A percentile compares a stretch with the other conserved stretches of the same genome.
Evolutionary conservation across 2,329 filamentous ascomycete genomes (phyloP).

Genomic region (Aspergillus calidoustus): DNA sequence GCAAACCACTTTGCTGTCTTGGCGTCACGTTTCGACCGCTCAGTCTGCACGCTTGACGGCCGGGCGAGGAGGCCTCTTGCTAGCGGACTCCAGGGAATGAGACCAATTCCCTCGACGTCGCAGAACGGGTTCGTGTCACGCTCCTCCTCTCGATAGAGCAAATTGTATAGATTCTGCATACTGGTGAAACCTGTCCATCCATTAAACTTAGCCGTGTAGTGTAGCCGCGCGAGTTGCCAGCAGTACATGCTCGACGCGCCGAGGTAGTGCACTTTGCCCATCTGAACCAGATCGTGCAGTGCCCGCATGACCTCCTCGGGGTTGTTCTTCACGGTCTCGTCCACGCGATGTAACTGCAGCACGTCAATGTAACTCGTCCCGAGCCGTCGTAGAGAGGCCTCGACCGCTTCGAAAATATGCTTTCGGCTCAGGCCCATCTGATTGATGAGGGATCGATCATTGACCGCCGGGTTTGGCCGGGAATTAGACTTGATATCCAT

Average conservation of each 20-base stretch:
- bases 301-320: slow-evolving; percentile 66
- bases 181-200: slow-evolving; percentile 64
- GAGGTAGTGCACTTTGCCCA: slow-evolving; percentile 61
- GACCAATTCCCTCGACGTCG: slow-evolving; percentile 23
- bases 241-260: slow-evolving; percentile 37
- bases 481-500: slow-evolving; percentile 20
- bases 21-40: slow-evolving; percentile 1
- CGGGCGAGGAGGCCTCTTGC: slow-evolving; percentile 37
- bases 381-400: slow-evolving; percentile 49
- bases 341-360: slow-evolving; percentile 65
- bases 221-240: slow-evolving; percentile 46
- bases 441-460: slow-evolving; percentile 37
- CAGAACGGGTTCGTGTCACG: slow-evolving; percentile 31
- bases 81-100: slow-evolving; percentile 34
- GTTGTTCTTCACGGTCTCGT: slow-evolving; percentile 52
- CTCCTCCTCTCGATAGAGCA: slow-evolving; percentile 32
- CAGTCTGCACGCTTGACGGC: slow-evolving; percentile 23
- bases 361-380: slow-evolving; percentile 66
- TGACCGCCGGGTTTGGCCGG: slow-evolving; percentile 20
- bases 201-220: slow-evolving; percentile 59
- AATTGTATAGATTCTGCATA: slow-evolving; percentile 53
- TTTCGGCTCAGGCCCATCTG: slow-evolving; percentile 41
- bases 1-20: slow-evolving; percentile 9
- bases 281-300: slow-evolving; percentile 62
- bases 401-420: slow-evolving; percentile 47